Conservation (phyloP, 2,329 filamentous ascomycete species). For the Fusarium ramigenum region DNA sequence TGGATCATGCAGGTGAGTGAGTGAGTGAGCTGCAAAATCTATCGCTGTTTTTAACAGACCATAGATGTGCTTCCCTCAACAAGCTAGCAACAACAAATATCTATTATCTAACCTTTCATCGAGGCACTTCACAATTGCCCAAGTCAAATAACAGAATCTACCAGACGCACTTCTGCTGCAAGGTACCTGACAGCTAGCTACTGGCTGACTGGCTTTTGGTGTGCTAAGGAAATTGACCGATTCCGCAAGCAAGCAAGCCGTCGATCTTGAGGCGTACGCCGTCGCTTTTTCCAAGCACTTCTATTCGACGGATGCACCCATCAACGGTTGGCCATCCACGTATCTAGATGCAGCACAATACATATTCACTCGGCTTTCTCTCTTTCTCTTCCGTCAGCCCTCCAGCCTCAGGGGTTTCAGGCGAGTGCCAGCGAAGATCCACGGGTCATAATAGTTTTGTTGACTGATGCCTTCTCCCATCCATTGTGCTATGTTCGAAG, state of each 20-base stretch:
- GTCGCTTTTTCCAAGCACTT: constrained; percentile 18
- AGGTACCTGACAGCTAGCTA: constrained; percentile 19
- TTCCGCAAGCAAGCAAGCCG: constrained; percentile 22
- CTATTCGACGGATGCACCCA: constrained; percentile 28
- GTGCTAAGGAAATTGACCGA: constrained; percentile 5
- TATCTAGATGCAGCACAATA: constrained; percentile 4
- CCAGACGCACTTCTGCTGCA: neutral
- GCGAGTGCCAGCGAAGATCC: constrained; percentile 24
- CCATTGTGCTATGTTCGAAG: constrained; percentile 1
- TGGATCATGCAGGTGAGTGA: constrained; percentile 7
- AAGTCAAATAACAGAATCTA: neutral
- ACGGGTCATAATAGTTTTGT: constrained; percentile 14
- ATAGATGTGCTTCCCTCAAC: neutral
- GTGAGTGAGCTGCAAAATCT: neutral
- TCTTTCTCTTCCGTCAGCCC: neutral
- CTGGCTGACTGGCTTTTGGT: neutral
- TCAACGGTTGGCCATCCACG: constrained; percentile 14
- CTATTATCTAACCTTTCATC: no score
- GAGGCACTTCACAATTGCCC: neutral
- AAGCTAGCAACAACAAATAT: neutral
- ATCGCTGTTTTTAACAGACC: neutral
- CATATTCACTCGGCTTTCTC: neutral
- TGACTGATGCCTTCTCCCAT: neutral
- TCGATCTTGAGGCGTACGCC: constrained; percentile 25
- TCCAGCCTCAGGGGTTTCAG: constrained; percentile 35